These are phyloP conservation scores for Penicillium vulpinum DNA, from an alignment of 2,329 filamentous ascomycete genomes.

Conservation along the genomic window DNA sequence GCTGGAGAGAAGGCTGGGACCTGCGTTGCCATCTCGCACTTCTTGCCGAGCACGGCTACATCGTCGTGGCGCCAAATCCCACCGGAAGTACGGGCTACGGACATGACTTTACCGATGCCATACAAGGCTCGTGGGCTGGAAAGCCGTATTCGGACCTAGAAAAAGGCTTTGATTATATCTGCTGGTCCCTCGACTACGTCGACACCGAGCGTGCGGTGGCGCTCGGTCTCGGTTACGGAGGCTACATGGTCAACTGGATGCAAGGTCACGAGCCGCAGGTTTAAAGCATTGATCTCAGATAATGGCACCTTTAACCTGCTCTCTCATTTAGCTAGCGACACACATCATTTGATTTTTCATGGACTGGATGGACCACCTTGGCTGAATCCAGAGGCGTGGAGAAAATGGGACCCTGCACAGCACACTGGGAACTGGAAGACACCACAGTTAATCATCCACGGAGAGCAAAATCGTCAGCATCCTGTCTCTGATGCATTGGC, in stretches of 20 bases:
- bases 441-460: conserved; percentile 86
- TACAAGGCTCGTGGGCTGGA: conserved; percentile 56
- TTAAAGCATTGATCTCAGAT: conserved; percentile 59
- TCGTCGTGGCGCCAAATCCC: conserved; percentile 59
- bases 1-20: conserved; percentile 56
- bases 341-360: conserved; percentile 56
- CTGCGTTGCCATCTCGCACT: conserved; percentile 55
- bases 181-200: conserved; percentile 52
- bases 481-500: conserved; percentile 80
- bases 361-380: conserved; percentile 53
- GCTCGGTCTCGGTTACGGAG: conserved; percentile 57
- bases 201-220: conserved; percentile 57
- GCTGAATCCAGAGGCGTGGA: conserved; percentile 53
- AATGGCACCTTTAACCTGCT: conserved; percentile 50
- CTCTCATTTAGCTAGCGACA: conserved; percentile 48
- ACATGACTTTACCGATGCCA: conserved; percentile 52
- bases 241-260: conserved; percentile 62
- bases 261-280: conserved; percentile 56
- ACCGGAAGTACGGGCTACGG: conserved; percentile 60
- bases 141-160: conserved; percentile 57
- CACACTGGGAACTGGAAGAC: conserved; percentile 72
- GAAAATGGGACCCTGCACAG: conserved; percentile 58
- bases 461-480: conserved; percentile 82
- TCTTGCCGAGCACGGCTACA: conserved; percentile 62
- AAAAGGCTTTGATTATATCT: conserved; percentile 54